Evolutionary conservation across 192 early-diverging fungal genomes (phyloP), one percentile per base, ranked within the genome.

Genomic region (Diversispora epigaea): DNA sequence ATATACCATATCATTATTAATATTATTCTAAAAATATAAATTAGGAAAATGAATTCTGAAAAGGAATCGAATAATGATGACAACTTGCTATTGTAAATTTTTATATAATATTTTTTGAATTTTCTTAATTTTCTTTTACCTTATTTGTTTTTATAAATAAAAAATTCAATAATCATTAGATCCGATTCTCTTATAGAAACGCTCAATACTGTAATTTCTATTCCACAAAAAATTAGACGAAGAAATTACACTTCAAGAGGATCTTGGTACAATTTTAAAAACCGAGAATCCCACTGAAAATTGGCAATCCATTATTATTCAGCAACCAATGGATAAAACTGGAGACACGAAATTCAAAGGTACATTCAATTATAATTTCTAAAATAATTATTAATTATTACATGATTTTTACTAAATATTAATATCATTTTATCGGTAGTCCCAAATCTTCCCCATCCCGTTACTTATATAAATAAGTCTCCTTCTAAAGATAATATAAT

Each of bases 281-380:
- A 14, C n/a, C 10, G 15, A 64, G 43, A 49, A 21, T 2, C 15
- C 21, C 10, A 17, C 6, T 40, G 40, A 75, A 9, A 39, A 75
- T 22, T 75, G 73, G 73, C 19, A 52, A 61, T 39, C 17, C 10
- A 0, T 73, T 21, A 64, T 64, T 25, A 49, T 64, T 14, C 15
- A 25, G 15, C 47, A 75, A 40, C 8, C 58, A 6, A 49, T 65
- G 61, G 61, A 75, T 52, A 61, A 65, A 64, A 6, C 52, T 40
- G 3, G 61, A 45, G 49, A 40, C 63, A 22, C 64, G 39, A 75
- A 75, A 75, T 75, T 65, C 40, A 43, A 71, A 56, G 69, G 69
- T 71, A 71, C 8, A 11, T 52, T 43, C n/a, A 15, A 39, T 49
- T 68, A 40, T n/a, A 10, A 43, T 57, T 4, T 1, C n/a, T 43